A percentile compares a stretch with the other conserved stretches of the same genome.
Conservation (phyloP, 768 basidiomycete genomes). For the Pisolithus orientalis region DNA sequence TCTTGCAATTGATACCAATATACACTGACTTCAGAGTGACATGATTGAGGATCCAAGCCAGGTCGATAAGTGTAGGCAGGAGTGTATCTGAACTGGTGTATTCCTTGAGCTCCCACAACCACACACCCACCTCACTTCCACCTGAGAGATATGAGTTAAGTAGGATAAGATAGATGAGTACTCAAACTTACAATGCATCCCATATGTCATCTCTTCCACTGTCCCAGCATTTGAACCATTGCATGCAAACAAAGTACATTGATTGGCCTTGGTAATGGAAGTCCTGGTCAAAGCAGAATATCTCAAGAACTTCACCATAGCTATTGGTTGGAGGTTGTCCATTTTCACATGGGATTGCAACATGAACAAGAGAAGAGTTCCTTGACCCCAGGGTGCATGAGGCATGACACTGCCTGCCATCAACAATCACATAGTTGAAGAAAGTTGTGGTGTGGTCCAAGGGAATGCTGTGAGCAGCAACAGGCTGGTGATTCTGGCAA, state of each 20-base stretch:
- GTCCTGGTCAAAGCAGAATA: constrained; percentile 3
- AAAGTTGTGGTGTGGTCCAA: neutral
- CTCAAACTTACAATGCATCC: constrained; percentile 1
- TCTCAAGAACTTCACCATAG: constrained; percentile 1
- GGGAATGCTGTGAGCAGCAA: neutral
- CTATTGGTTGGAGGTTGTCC: neutral
- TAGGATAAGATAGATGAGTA: neutral
- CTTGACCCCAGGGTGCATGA: neutral
- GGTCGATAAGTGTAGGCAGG: neutral
- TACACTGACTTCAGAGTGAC: neutral
- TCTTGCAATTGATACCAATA: neutral
- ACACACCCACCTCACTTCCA: neutral
- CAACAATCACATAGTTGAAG: neutral
- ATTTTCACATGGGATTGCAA: neutral
- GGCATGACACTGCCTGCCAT: neutral
- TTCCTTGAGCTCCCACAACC: constrained; percentile 1
- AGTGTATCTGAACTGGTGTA: neutral
- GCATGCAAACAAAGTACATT: neutral
- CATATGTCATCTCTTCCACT: neutral
- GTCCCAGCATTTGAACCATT: neutral
- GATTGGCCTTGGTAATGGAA: neutral
- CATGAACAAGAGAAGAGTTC: neutral
- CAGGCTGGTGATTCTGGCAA: neutral
- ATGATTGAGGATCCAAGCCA: neutral
- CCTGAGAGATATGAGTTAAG: neutral